Conservation (phyloP, 768 basidiomycete species). For the Lactifluus echinatus region DNA sequence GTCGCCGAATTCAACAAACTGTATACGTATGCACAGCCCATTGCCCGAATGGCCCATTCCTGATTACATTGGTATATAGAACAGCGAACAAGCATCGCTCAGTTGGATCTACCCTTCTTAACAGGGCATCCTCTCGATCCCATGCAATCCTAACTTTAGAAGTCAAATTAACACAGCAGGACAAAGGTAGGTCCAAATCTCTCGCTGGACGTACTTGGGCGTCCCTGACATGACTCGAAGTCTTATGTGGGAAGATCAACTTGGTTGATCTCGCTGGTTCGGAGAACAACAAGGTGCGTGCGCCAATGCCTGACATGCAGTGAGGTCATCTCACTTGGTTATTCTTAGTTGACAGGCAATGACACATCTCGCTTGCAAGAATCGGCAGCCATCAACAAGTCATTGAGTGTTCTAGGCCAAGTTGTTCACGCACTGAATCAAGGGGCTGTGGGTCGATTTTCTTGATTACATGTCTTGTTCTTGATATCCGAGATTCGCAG, state of each 20-base stretch:
- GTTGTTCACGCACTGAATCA: constrained; percentile 80
- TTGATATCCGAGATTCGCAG: constrained; percentile 28
- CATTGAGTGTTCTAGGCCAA: constrained; percentile 76
- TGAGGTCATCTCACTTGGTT: not conserved
- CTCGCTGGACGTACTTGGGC: not conserved
- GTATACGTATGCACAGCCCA: constrained; percentile 33
- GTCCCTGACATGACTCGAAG: constrained; percentile 23
- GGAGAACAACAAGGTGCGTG: constrained; percentile 77
- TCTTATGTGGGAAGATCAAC: constrained; percentile 67
- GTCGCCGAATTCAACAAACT: constrained; percentile 40
- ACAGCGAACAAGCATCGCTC: constrained; percentile 70
- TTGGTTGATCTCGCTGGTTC: constrained; percentile 87
- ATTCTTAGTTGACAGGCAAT: constrained; percentile 63
- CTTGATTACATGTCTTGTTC: not conserved
- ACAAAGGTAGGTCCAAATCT: constrained; percentile 39
- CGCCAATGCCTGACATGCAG: too few species aligned
- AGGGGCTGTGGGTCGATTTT: constrained; percentile 41
- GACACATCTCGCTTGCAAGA: constrained; percentile 83
- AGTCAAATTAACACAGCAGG: constrained; percentile 43
- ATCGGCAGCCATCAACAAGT: constrained; percentile 84
- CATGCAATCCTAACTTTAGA: constrained; percentile 80
- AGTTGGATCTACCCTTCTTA: constrained; percentile 79
- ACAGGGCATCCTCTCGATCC: constrained; percentile 77
- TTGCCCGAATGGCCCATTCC: not conserved
- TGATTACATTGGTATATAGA: constrained; percentile 29